Conservation (phyloP, 257 asterid genomes). For the Solanum arcanum region DNA sequence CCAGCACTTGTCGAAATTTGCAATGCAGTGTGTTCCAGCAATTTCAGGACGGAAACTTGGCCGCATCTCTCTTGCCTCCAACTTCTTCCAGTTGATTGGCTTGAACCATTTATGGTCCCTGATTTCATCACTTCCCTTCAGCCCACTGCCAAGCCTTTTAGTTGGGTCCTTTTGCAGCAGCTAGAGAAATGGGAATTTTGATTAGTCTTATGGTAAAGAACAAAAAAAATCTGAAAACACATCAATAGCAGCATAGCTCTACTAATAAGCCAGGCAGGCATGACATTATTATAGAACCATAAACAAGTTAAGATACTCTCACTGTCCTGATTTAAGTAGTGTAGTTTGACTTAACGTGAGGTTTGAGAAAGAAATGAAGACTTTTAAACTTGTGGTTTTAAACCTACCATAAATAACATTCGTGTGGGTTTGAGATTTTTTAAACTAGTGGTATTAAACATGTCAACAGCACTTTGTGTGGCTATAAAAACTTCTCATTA, state of each 20-base stretch:
- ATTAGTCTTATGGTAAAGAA: background rate
- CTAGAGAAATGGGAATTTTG: conserved; percentile 8
- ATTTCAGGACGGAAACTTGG: conserved; percentile 39
- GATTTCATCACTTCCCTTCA: conserved; percentile 33
- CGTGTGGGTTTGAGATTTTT: background rate
- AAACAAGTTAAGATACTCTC: background rate
- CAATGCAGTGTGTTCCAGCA: conserved; percentile 34
- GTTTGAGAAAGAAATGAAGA: background rate
- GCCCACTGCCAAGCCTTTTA: conserved; percentile 32
- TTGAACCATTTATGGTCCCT: conserved; percentile 42
- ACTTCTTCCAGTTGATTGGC: conserved; percentile 42
- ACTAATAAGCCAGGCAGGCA: background rate
- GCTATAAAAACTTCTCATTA: background rate
- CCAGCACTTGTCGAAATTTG: conserved; percentile 37
- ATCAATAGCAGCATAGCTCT: background rate
- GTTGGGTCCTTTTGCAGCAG: conserved; percentile 45
- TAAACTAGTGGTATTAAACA: background rate
- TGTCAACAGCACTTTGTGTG: background rate
- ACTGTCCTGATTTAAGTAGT: background rate
- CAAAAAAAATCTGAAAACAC: background rate
- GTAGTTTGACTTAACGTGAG: background rate
- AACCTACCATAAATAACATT: background rate
- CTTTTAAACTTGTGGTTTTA: background rate
- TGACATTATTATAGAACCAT: background rate
- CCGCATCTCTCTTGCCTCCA: conserved; percentile 26